Base-by-base conservation (phyloP, 768 basidiomycete genomes). In the Tricholoma hemisulphureum region DNA sequence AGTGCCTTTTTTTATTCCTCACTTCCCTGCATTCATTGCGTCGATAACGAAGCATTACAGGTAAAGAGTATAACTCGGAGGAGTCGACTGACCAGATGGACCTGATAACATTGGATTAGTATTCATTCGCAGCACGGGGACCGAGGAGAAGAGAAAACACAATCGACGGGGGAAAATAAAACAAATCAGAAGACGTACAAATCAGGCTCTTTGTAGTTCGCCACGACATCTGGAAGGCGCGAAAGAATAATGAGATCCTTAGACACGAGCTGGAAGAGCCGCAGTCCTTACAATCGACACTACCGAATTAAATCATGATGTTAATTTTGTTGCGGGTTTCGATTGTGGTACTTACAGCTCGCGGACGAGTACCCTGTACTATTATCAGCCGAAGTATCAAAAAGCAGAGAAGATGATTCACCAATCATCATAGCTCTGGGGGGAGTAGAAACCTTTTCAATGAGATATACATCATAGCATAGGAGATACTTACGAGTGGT, bases 1-100 rank as follows among this genome's bases (percentile, higher is more conserved):
- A 96, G 64, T 95, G 87, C 51, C 89, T 83, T 70, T 89, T 84
- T 70, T 85, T 84, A 61, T 89, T 88, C 58, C 95, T 81, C 16
- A 98, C 95, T 75, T 98, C 95, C 94, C 91, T 92, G 69, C 23
- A 62, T 56, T 52, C n/a, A 18, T 29, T 8, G 16, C n/a, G 59
- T 46, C 26, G 52, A 56, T 31, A 46, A 60, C n/a, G 46, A 29
- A 49, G 46, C 26, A 49, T 49, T 8, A 64, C 68, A 65, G 37
- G 32, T 7, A 45, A 26, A 24, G 28, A 37, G 23, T n/a, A 51
- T 53, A 56, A 31, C 23, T 51, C 48, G 10, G 28, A 35, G 32
- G 55, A 51, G 13, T 48, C n/a, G 23, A 78, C 82, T 75, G 72
- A 91, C 89, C 91, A 94, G 66, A 93, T 93, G 23, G 90, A 91